Percentiles rank a stretch among this genome's conserved stretches.
Evolutionary conservation across 768 basidiomycete genomes (phyloP).

Genomic region (Suillus clintonianus): DNA sequence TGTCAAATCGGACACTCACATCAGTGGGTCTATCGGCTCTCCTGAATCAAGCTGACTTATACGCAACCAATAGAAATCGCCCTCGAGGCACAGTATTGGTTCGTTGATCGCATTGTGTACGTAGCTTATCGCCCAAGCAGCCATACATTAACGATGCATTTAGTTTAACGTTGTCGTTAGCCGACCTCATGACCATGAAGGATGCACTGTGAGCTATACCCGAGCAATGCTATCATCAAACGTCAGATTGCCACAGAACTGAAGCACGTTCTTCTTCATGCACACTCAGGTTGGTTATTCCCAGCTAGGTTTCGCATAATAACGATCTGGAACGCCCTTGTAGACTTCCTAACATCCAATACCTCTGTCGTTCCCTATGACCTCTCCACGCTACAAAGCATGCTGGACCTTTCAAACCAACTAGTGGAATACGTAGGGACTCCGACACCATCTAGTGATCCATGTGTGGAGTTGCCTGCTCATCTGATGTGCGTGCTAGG

Average conservation of each 20-base stretch:
- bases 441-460: neutral
- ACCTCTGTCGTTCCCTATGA: constrained; percentile 10
- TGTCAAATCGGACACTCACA: constrained; percentile 21
- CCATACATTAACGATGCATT: neutral
- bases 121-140: neutral
- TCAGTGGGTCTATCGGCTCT: constrained; percentile 1
- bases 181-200: neutral
- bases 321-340: neutral
- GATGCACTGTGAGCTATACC: constrained; percentile 8
- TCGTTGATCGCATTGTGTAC: neutral
- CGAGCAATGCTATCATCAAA: neutral
- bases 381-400: constrained; percentile 1
- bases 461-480: neutral
- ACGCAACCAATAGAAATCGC: constrained; percentile 15
- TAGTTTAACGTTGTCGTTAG: neutral
- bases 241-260: neutral
- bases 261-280: constrained; percentile 3
- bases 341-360: constrained; percentile 11
- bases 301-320: neutral
- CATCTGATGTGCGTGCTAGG: constrained; percentile 11
- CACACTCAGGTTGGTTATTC: neutral
- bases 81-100: constrained; percentile 30
- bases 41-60: neutral
- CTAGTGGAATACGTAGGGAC: neutral
- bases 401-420: constrained; percentile 4